These are phyloP conservation scores for Monosporascus cannonballus DNA, from an alignment of 2,329 filamentous ascomycete species.

Conservation along the genomic window DNA sequence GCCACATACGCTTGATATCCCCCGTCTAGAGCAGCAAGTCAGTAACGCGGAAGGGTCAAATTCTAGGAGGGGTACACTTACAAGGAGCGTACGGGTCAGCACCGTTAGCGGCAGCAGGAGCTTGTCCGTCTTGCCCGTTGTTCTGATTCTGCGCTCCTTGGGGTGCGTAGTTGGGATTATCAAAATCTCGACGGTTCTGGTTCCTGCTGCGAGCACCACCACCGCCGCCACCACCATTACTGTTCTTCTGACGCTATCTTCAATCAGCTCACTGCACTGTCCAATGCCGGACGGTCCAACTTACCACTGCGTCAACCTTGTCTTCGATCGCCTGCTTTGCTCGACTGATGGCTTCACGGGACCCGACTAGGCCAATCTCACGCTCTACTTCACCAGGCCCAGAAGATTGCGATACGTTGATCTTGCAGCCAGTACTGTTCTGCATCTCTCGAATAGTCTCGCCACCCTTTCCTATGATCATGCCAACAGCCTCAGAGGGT, in stretches of 20 bases:
- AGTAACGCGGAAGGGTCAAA: slow-evolving; percentile 8
- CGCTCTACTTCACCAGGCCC: slow-evolving; percentile 73
- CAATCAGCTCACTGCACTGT: slow-evolving; percentile 21
- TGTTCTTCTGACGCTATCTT: slow-evolving; percentile 48
- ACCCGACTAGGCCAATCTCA: slow-evolving; percentile 80
- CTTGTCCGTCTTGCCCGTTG: slow-evolving; percentile 30
- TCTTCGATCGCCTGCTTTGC: slow-evolving; percentile 85
- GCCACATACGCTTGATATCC: slow-evolving; percentile 76
- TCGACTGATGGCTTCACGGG: slow-evolving; percentile 67
- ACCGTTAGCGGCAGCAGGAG: slow-evolving; percentile 39
- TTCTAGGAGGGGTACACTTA: slow-evolving; percentile 32
- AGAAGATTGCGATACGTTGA: slow-evolving; percentile 81
- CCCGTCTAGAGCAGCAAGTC: slow-evolving; percentile 49
- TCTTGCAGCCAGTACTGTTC: slow-evolving; percentile 80
- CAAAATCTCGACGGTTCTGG: slow-evolving; percentile 44
- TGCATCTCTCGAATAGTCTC: slow-evolving; percentile 96
- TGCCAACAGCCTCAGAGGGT: slow-evolving; percentile 85
- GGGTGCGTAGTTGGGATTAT: slow-evolving; percentile 48
- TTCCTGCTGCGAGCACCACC: slow-evolving; percentile 21
- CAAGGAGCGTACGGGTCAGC: slow-evolving; percentile 71
- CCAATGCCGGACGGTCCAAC: slow-evolving; percentile 27
- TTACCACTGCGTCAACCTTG: slow-evolving; percentile 83
- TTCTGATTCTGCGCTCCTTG: slow-evolving; percentile 37
- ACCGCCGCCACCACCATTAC: slow-evolving; percentile 37
- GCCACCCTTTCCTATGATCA: slow-evolving; percentile 93